Percentiles rank a stretch among this genome's conserved stretches.
phyloP scores from a whole-genome alignment of 1,284 basidiomycete genomes.

The Boletus sp. region DNA sequence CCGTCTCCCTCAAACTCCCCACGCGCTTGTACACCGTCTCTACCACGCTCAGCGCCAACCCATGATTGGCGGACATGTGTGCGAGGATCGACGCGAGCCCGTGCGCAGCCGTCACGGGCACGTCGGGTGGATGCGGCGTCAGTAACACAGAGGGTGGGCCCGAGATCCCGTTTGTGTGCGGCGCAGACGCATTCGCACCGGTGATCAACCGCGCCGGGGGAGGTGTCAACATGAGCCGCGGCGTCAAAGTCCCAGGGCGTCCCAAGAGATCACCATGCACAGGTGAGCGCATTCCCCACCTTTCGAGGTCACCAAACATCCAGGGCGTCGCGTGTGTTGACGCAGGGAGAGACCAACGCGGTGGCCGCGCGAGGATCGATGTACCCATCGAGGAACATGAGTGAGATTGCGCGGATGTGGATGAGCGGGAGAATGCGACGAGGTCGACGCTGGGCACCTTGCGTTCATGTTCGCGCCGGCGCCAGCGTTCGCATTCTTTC shows the following conservation, averaged over 20 bases:
- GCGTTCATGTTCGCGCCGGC: background rate
- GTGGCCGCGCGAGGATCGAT: background rate
- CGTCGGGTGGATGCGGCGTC: conserved; percentile 15
- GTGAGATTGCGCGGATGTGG: conserved; percentile 15
- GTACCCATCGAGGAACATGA: conserved; percentile 13
- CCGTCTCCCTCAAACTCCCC: conserved; percentile 22
- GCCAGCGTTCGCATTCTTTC: background rate
- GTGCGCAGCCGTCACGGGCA: conserved; percentile 16
- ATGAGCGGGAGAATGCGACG: conserved; percentile 15
- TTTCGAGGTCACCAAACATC: background rate
- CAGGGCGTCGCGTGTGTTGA: conserved; percentile 4
- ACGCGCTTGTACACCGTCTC: conserved; percentile 24
- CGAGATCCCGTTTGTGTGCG: no score
- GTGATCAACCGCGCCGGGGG: conserved; percentile 4
- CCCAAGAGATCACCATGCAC: background rate
- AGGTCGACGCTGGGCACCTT: conserved; percentile 26
- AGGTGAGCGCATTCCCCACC: background rate
- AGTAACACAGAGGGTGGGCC: background rate
- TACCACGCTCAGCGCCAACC: conserved; percentile 20
- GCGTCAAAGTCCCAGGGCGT: background rate
- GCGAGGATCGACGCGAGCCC: conserved; percentile 23
- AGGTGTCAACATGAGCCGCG: conserved; percentile 3
- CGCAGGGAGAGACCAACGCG: conserved; percentile 22
- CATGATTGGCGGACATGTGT: conserved; percentile 28
- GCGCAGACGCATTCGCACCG: background rate